Conservation (phyloP, 768 basidiomycete species). For the Boletales sp. region DNA sequence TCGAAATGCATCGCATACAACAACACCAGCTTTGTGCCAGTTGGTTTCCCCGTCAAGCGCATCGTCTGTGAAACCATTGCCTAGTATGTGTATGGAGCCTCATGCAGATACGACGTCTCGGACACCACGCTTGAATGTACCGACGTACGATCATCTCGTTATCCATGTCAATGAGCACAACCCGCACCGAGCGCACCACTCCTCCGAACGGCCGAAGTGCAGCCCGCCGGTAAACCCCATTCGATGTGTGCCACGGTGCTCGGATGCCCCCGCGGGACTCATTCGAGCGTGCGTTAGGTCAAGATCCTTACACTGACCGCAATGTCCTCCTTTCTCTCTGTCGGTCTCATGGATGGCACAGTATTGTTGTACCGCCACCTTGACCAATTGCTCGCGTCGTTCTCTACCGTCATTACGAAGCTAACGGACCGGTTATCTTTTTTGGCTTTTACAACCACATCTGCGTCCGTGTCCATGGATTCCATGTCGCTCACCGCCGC, state of each 20-base stretch:
- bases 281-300: conserved; percentile 40
- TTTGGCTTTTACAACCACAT: conserved; percentile 68
- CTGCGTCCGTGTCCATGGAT: conserved; percentile 21
- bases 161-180: conserved; percentile 87
- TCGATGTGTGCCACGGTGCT: conserved; percentile 46
- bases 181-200: conserved; percentile 42
- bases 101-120: conserved; percentile 78
- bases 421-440: no score
- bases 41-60: no score
- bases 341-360: conserved; percentile 93
- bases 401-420: conserved; percentile 69
- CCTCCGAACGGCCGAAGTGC: conserved; percentile 73
- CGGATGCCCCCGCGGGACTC: neutral
- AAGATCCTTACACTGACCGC: conserved; percentile 77
- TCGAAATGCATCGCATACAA: no score
- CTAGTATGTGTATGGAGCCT: conserved; percentile 76
- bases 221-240: conserved; percentile 73
- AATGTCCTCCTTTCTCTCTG: conserved; percentile 79
- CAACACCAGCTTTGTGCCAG: no score
- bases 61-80: no score
- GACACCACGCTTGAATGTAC: conserved; percentile 79
- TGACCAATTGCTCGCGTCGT: conserved; percentile 80
- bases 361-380: conserved; percentile 90
- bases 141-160: conserved; percentile 88
- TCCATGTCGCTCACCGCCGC: conserved; percentile 11